Base-by-base conservation (phyloP, 73 alveolate genomes). In the Urostyla sp. region DNA sequence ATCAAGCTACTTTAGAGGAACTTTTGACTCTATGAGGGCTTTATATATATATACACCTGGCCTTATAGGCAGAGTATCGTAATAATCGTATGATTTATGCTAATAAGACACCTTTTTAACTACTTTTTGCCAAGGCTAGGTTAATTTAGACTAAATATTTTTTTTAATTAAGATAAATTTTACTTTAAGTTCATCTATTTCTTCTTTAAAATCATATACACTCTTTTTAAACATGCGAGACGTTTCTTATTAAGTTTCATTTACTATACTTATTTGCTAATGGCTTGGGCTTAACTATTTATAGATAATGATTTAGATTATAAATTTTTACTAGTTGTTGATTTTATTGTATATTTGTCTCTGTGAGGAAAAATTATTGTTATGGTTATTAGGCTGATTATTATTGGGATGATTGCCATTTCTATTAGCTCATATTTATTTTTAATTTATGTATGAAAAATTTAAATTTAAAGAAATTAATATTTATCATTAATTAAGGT, bases 11-110 rank as follows among this genome's bases (percentile, higher is more conserved):
- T 81, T 81, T 20, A 81, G 26, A n/a, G 84, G 85, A 34, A 26
- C 24, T 40, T 67, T 73, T 35, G 72, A 35, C 45, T 81, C 91
- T 1, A 81, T 60, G 0, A 81, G 49, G 0, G 82, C 57, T 67
- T 55, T 67, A 20, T 52, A 81, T n/a, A 81, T 67, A 51, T 18
- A 51, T 11, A 74, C 85, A 7, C 91, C 91, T 0, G 91, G 85
- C 34, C 44, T 81, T 11, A 81, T 24, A 54, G 91, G 91, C 11
- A 81, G 60, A 34, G 30, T 16, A 37, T 81, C 80, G 69, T 56
- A 81, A 37, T 69, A 69, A 50, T 73, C 53, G 51, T 30, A 51
- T 26, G n/a, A n/a, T 1, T 52, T 44, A 32, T 8, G 26, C 11
- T 48, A 54, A 26, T 8, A 48, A 11, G 20, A 10, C 38, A 63